Percentiles rank a stretch among this genome's conserved stretches.
These are phyloP conservation scores for Rhytidiadelphus loreus DNA, from an alignment of 225 moss, liverwort and hornwort genomes.

Conservation along the genomic window DNA sequence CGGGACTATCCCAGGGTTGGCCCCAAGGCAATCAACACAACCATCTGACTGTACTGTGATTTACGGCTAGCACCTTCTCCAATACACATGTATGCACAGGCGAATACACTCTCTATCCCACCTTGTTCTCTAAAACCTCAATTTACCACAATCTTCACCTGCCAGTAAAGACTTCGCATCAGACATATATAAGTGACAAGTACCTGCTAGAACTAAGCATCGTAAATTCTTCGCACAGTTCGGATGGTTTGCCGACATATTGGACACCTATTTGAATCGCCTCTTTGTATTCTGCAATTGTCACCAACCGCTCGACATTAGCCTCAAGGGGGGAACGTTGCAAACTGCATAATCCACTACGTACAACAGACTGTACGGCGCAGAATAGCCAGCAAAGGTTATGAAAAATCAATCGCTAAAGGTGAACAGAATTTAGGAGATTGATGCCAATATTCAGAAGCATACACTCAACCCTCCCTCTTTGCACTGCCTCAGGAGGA, in stretches of 20 bases:
- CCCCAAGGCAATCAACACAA: background rate
- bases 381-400: background rate
- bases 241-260: constrained; percentile 75
- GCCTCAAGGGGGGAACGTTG: background rate
- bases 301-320: background rate
- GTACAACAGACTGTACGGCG: background rate
- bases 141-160: background rate
- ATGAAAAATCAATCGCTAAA: background rate
- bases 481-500: background rate
- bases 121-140: background rate
- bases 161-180: background rate
- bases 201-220: constrained; percentile 18
- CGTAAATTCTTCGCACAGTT: constrained; percentile 62
- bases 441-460: background rate
- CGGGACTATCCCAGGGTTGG: background rate
- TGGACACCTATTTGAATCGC: constrained; percentile 51
- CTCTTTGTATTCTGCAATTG: constrained; percentile 55
- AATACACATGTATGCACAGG: background rate
- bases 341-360: background rate
- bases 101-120: background rate
- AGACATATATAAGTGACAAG: background rate
- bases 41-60: background rate
- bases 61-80: background rate
- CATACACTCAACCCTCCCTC: background rate
- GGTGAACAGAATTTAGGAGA: background rate